phyloP scores from a whole-genome alignment of 441 rosid genomes.

The Codiaeum variegatum region DNA sequence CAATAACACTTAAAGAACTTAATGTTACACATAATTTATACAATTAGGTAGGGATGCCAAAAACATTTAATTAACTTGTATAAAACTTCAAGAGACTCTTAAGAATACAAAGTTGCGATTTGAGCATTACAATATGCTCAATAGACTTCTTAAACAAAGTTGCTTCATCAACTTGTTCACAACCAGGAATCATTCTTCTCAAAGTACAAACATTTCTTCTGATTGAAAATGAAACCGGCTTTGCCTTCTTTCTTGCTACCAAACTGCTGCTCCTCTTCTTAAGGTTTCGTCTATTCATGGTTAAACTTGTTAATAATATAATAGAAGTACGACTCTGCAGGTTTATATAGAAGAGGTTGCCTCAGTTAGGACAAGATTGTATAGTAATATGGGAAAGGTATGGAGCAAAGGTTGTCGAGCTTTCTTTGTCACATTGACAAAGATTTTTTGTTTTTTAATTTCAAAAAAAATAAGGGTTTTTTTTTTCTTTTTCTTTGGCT shows the following conservation, averaged over 20 bases:
- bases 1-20: too few species aligned
- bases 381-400: slow-evolving; percentile 33
- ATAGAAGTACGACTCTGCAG: neutral
- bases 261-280: slow-evolving; percentile 21
- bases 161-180: slow-evolving; percentile 20
- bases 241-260: slow-evolving; percentile 28
- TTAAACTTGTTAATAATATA: neutral
- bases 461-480: neutral
- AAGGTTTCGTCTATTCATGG: slow-evolving; percentile 17
- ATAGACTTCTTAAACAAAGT: slow-evolving; percentile 30
- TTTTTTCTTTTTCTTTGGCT: too few species aligned
- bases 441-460: neutral
- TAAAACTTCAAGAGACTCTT: slow-evolving; percentile 23
- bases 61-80: neutral
- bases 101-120: slow-evolving; percentile 27
- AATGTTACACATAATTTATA: neutral
- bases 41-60: neutral
- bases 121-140: slow-evolving; percentile 27
- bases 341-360: slow-evolving; percentile 17
- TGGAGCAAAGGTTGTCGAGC: slow-evolving; percentile 24
- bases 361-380: slow-evolving; percentile 7
- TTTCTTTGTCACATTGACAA: slow-evolving; percentile 20
- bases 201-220: slow-evolving; percentile 23
- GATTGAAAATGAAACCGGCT: slow-evolving; percentile 17
- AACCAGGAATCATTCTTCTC: slow-evolving; percentile 19